These are phyloP conservation scores for Trichoderma erinaceum DNA, from an alignment of 495 filamentous ascomycete species.

Conservation along the genomic window DNA sequence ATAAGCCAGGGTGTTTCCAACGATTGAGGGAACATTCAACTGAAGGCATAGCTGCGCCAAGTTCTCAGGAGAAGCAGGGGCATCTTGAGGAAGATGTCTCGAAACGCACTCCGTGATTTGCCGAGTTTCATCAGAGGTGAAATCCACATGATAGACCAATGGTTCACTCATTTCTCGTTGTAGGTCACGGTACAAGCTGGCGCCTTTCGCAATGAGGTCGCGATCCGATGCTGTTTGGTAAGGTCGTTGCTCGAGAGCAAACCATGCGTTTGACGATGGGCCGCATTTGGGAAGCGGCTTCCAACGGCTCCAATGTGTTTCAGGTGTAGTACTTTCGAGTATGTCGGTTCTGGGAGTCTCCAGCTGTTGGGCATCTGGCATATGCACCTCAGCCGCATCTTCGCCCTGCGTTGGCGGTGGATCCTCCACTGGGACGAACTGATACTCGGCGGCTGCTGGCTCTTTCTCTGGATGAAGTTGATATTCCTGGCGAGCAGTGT, in stretches of 20 bases:
- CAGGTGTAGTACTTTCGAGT: not conserved
- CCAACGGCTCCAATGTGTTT: not conserved
- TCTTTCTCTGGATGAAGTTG: not conserved
- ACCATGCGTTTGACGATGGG: slow-evolving; percentile 17
- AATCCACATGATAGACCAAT: slow-evolving; percentile 37
- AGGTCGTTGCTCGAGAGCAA: slow-evolving; percentile 23
- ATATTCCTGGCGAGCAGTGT: not conserved
- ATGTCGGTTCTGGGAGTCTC: not conserved
- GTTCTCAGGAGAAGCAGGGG: not conserved
- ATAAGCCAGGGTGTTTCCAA: slow-evolving; percentile 7
- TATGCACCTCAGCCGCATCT: not conserved
- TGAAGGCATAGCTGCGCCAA: slow-evolving; percentile 15
- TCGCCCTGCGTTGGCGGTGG: not conserved
- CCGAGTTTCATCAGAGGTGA: slow-evolving; percentile 48
- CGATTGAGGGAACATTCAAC: not conserved
- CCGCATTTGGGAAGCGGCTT: not conserved
- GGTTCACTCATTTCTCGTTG: slow-evolving; percentile 12
- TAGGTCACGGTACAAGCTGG: slow-evolving; percentile 19
- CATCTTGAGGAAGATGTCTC: not conserved
- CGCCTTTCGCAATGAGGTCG: slow-evolving; percentile 19
- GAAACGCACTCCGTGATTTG: not conserved
- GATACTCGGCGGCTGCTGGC: not conserved
- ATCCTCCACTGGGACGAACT: not conserved
- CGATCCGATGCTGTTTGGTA: slow-evolving; percentile 29
- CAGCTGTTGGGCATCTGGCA: not conserved